Conservation (phyloP, 768 basidiomycete species). For the Daedaleopsis nitida region DNA sequence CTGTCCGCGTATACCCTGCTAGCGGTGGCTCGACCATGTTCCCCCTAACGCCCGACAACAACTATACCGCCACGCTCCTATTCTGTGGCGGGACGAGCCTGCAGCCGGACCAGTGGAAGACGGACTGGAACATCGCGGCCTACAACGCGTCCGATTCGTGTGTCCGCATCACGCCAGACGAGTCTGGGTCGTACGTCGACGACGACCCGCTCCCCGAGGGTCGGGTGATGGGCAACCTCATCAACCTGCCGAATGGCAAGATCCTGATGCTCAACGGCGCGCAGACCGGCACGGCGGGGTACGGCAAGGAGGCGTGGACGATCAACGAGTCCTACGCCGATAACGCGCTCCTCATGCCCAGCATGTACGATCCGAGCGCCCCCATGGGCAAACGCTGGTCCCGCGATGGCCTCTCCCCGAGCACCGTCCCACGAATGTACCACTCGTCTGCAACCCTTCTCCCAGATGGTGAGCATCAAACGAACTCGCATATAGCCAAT, state of each 20-base stretch:
- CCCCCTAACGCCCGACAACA: constrained; percentile 80
- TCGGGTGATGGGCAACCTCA: constrained; percentile 73
- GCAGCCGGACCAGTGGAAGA: constrained; percentile 51
- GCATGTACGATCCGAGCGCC: constrained; percentile 67
- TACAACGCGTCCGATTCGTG: constrained; percentile 72
- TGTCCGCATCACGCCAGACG: constrained; percentile 77
- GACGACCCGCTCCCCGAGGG: constrained; percentile 69
- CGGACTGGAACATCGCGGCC: constrained; percentile 52
- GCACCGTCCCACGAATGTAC: constrained; percentile 75
- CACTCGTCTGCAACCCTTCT: constrained; percentile 74
- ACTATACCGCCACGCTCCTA: constrained; percentile 79
- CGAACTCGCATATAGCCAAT: not conserved
- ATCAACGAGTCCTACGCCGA: constrained; percentile 69
- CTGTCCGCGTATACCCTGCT: constrained; percentile 78
- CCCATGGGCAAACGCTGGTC: constrained; percentile 67
- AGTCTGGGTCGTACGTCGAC: constrained; percentile 52
- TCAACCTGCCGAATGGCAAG: constrained; percentile 69
- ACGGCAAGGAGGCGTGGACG: constrained; percentile 59
- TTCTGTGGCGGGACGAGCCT: constrained; percentile 85
- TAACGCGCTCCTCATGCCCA: constrained; percentile 55
- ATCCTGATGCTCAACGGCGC: constrained; percentile 73
- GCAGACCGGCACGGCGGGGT: constrained; percentile 60
- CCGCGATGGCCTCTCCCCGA: constrained; percentile 57
- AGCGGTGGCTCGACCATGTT: constrained; percentile 79
- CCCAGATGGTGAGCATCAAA: constrained; percentile 57